Percentiles rank a stretch among this genome's conserved stretches.
phyloP scores from a whole-genome alignment of 495 filamentous ascomycete genomes.

The Emericellopsis terricola region DNA sequence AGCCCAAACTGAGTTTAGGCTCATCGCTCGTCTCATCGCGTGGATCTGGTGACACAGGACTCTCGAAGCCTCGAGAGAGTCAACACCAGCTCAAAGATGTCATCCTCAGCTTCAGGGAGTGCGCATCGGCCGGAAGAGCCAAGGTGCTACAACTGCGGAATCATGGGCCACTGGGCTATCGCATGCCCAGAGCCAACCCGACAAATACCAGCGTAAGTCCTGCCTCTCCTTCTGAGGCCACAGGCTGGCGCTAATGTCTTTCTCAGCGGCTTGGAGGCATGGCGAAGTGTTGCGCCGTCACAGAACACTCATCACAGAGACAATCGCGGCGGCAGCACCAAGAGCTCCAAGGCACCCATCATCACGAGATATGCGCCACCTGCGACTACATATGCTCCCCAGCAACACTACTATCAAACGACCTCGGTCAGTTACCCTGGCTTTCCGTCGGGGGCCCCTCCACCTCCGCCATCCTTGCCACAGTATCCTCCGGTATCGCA shows the following conservation, averaged over 20 bases:
- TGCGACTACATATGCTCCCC: slow-evolving; percentile 5
- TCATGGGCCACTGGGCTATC: slow-evolving; percentile 25
- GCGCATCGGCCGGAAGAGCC: slow-evolving; percentile 14
- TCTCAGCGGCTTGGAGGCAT: slow-evolving; percentile 2
- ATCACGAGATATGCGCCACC: slow-evolving; percentile 18
- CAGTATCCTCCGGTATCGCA: slow-evolving; percentile 5
- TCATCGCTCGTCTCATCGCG: no score
- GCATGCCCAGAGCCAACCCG: slow-evolving; percentile 32
- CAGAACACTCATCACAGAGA: slow-evolving; percentile 5
- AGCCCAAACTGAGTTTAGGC: no score
- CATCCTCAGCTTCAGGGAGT: no score
- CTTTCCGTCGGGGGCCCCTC: slow-evolving; percentile 1
- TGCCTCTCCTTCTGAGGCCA: neutral
- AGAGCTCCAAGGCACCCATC: slow-evolving; percentile 18
- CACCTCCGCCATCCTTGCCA: neutral
- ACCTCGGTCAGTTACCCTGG: no score
- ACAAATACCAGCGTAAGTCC: slow-evolving; percentile 39
- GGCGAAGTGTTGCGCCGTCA: slow-evolving; percentile 5
- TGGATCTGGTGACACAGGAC: no score
- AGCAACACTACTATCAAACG: no score
- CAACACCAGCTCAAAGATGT: no score
- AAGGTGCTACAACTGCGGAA: slow-evolving; percentile 33
- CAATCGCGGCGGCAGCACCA: slow-evolving; percentile 12
- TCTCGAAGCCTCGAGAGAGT: no score
- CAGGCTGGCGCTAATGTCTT: neutral